Base-by-base conservation (phyloP, 208 protist species). In the Leishmania gerbilli region DNA sequence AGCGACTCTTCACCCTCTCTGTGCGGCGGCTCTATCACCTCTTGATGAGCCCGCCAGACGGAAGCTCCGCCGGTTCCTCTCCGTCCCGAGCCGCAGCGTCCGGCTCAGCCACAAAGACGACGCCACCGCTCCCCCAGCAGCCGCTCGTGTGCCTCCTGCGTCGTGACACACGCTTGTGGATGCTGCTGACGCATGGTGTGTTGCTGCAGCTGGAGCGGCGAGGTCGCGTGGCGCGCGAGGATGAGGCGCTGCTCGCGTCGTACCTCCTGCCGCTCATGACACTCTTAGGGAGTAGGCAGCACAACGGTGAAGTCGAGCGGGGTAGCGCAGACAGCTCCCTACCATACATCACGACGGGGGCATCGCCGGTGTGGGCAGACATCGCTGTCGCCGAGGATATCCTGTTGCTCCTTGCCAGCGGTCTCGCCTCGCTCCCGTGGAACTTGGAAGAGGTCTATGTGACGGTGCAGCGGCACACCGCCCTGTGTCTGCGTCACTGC, bases 151-250 rank as follows among this genome's bases (percentile, higher is more conserved):
- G 64, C 4, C 31, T 82, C 3, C 17, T 91, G 68, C 68, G 74
- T 1, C 34, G 76, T 40, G 89, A 92, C 69, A 68, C 83, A 65
- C 84, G 87, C 31, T 60, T 92, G n/a, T 71, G 77, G 60, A 87
- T 93, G 86, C 65, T 84, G 27, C 82, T 93, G 2, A 60, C 79
- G 17, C 88, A 93, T 78, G 81, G 77, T 9, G 62, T 84, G 62
- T 71, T 91, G 47, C 45, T 86, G 56, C 82, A 88, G 82, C 84
- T 90, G 3, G 86, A 91, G 78, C 85, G 90, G 7, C 77, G 84
- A 24, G 85, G 80, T 11, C 79, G 71, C 40, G 81, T 90, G 45
- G 83, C 80, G 45, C 62, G 72, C 21, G 88, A 90, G 64, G 86
- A 90, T 37, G 82, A 83, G 34, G 69, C 64, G 55, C 78, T 83